These are phyloP conservation scores for Trichoderma sp. DNA, from an alignment of 2,329 filamentous ascomycete genomes.

Conservation along the genomic window DNA sequence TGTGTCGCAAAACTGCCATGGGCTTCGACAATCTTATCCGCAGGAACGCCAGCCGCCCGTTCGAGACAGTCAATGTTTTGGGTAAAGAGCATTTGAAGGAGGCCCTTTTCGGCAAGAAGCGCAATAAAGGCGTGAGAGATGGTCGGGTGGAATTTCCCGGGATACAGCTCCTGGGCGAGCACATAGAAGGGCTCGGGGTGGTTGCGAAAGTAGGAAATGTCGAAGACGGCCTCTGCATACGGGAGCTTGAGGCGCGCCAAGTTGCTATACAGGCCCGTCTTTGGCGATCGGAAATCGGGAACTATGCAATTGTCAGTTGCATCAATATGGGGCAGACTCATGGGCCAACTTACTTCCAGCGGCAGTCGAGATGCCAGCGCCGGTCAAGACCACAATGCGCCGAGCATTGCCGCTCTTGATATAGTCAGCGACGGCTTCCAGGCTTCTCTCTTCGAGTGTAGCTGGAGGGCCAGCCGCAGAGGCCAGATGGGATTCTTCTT, in stretches of 20 bases:
- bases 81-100: slow-evolving; percentile 84
- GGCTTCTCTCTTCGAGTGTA: slow-evolving; percentile 64
- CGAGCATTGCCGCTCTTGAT: slow-evolving; percentile 67
- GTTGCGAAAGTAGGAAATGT: slow-evolving; percentile 81
- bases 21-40: slow-evolving; percentile 81
- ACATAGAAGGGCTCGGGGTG: slow-evolving; percentile 90
- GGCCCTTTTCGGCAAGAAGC: slow-evolving; percentile 73
- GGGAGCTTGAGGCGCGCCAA: slow-evolving; percentile 81
- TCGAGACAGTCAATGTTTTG: slow-evolving; percentile 98
- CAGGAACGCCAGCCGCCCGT: slow-evolving; percentile 77
- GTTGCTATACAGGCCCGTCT: slow-evolving; percentile 91
- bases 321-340: background rate
- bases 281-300: slow-evolving; percentile 90
- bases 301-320: slow-evolving; percentile 47
- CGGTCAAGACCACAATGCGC: slow-evolving; percentile 82
- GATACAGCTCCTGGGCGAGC: slow-evolving; percentile 87
- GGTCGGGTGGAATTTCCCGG: slow-evolving; percentile 83
- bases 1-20: slow-evolving; percentile 94
- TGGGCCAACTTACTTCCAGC: slow-evolving; percentile 51
- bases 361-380: slow-evolving; percentile 81
- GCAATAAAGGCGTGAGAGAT: slow-evolving; percentile 86
- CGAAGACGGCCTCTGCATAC: slow-evolving; percentile 89
- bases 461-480: slow-evolving; percentile 61
- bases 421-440: slow-evolving; percentile 75
- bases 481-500: slow-evolving; percentile 68